A percentile compares a stretch with the other conserved stretches of the same genome.
Conservation (phyloP, 106 monocot species). For the Hemerocallis citrina region DNA sequence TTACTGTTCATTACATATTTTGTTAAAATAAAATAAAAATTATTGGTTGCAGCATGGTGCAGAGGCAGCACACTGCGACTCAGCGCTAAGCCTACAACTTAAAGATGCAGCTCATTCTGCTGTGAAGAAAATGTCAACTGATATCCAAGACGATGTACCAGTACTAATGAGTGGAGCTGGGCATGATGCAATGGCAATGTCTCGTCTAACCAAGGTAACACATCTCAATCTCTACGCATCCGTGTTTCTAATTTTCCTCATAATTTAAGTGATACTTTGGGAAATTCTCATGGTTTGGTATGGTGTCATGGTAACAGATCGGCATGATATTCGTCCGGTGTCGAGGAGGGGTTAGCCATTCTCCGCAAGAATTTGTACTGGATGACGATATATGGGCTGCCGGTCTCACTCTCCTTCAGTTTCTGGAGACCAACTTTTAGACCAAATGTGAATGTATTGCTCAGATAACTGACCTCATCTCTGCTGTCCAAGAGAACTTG, state of each 20-base stretch:
- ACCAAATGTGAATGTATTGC: too few species aligned
- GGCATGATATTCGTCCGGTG: conserved; percentile 97
- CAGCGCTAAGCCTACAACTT: conserved; percentile 48
- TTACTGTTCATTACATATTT: too few species aligned
- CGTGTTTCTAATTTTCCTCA: too few species aligned
- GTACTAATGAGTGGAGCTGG: conserved; percentile 96
- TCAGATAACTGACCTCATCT: too few species aligned
- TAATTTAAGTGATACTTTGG: neutral
- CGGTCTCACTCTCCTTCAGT: conserved; percentile 61
- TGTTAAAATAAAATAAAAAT: neutral
- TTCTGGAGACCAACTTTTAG: too few species aligned
- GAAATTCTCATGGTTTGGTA: neutral
- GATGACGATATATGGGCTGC: conserved; percentile 87
- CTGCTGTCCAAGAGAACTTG: too few species aligned
- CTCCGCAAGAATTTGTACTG: conserved; percentile 66
- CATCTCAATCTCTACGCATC: too few species aligned
- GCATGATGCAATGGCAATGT: conserved; percentile 71
- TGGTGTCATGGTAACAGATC: conserved; percentile 28
- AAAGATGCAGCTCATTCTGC: conserved; percentile 54
- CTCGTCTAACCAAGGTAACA: conserved; percentile 40
- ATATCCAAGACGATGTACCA: conserved; percentile 34
- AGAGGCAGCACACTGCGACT: conserved; percentile 48
- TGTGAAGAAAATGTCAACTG: conserved; percentile 21
- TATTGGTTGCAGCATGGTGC: conserved; percentile 61
- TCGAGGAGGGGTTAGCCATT: conserved; percentile 85